Conservation (phyloP, 371 early-diverging fungal species). For the Mucor indicus region DNA sequence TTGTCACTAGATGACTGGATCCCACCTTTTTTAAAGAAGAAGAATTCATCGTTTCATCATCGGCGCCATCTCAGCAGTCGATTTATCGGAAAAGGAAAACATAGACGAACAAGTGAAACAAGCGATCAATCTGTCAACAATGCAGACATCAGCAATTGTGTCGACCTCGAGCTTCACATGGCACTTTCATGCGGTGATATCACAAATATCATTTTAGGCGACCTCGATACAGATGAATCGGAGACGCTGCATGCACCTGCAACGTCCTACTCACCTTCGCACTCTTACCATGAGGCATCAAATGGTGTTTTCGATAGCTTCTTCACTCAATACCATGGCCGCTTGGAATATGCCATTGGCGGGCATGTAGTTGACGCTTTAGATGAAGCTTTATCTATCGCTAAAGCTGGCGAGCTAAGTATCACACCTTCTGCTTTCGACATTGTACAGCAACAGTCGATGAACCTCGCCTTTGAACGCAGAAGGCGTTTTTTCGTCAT, state of each 20-base stretch:
- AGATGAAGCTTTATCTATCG: constrained; percentile 51
- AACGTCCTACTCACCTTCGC: not conserved
- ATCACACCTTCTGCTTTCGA: constrained; percentile 49
- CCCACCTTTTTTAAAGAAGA: constrained; percentile 4
- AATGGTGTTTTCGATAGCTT: not conserved
- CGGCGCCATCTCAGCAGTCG: no score
- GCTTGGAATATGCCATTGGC: constrained; percentile 60
- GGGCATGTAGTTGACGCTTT: constrained; percentile 49
- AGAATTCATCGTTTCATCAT: no score
- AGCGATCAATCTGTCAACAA: not conserved
- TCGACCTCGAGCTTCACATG: constrained; percentile 57
- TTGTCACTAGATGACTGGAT: constrained; percentile 5
- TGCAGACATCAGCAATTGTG: constrained; percentile 4
- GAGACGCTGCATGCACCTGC: not conserved
- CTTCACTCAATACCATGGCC: constrained; percentile 23
- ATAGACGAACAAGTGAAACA: constrained; percentile 6
- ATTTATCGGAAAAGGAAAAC: not conserved
- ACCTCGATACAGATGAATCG: constrained; percentile 13
- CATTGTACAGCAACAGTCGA: constrained; percentile 25
- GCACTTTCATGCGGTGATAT: constrained; percentile 55
- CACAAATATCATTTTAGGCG: constrained; percentile 53
- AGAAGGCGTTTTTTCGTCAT: constrained; percentile 45
- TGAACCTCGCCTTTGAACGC: constrained; percentile 32
- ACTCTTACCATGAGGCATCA: not conserved
- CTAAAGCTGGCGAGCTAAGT: constrained; percentile 57